Evolutionary conservation across 2,329 filamentous ascomycete species (phyloP).

Genomic region (Colletotrichum cereale): DNA sequence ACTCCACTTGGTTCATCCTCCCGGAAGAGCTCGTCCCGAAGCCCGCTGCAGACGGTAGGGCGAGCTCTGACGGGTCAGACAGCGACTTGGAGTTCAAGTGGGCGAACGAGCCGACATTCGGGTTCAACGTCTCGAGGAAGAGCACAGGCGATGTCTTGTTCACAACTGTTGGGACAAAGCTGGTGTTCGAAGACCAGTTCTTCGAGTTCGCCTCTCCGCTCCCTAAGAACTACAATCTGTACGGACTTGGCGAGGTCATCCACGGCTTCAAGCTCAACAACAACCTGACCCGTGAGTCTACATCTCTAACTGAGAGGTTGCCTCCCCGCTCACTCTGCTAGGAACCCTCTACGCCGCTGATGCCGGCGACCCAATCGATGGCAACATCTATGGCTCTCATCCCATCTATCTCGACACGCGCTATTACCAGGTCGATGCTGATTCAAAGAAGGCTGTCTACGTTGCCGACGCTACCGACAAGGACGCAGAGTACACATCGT

Average conservation of each 20-base stretch:
- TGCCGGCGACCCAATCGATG: constrained; percentile 72
- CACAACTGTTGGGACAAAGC: constrained; percentile 70
- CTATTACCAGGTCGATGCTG: constrained; percentile 71
- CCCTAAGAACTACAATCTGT: constrained; percentile 80
- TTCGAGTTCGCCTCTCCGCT: constrained; percentile 77
- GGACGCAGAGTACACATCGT: constrained; percentile 67
- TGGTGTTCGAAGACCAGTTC: constrained; percentile 84
- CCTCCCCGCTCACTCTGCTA: constrained; percentile 40
- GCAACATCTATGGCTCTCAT: constrained; percentile 82
- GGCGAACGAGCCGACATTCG: constrained; percentile 71
- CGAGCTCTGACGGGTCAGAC: constrained; percentile 50
- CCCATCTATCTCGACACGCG: constrained; percentile 85
- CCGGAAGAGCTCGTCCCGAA: constrained; percentile 72
- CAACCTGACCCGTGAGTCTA: constrained; percentile 71
- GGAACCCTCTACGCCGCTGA: constrained; percentile 73
- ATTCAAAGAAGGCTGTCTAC: constrained; percentile 63
- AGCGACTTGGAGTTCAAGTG: constrained; percentile 68
- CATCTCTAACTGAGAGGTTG: background rate
- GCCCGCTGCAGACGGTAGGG: constrained; percentile 51
- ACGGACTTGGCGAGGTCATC: constrained; percentile 81
- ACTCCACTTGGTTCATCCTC: constrained; percentile 76
- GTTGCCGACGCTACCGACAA: constrained; percentile 65
- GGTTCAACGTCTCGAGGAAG: constrained; percentile 72
- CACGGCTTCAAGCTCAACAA: constrained; percentile 78
- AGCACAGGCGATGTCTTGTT: constrained; percentile 76